These are phyloP conservation scores for Xylariomycetidae sp. DNA, from an alignment of 2,329 filamentous ascomycete species.

Conservation along the genomic window DNA sequence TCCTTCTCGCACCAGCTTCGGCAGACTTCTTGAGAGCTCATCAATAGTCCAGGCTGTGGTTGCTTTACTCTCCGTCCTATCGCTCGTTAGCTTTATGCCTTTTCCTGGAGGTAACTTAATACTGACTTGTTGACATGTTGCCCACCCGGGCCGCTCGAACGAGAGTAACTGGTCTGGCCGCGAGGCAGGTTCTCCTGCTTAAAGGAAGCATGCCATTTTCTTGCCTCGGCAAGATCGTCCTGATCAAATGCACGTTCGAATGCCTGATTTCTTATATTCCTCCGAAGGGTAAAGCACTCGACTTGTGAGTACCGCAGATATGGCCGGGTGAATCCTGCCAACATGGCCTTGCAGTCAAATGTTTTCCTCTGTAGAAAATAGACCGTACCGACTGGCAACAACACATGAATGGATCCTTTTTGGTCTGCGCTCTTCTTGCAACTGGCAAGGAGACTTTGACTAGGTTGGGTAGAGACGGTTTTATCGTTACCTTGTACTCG, in stretches of 20 bases:
- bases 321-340: too few relatives aligned
- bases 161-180: conserved; percentile 47
- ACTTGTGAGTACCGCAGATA: too few relatives aligned
- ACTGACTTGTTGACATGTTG: conserved; percentile 58
- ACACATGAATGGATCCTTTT: too few relatives aligned
- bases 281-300: too few relatives aligned
- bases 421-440: too few relatives aligned
- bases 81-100: conserved; percentile 2
- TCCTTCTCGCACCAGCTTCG: conserved; percentile 39
- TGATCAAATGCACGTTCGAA: conserved; percentile 45
- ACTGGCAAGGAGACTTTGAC: too few relatives aligned
- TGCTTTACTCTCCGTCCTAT: conserved; percentile 54
- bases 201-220: conserved; percentile 45
- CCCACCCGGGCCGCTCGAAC: conserved; percentile 56
- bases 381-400: too few relatives aligned
- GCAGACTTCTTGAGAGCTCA: conserved; percentile 40
- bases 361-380: too few relatives aligned
- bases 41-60: conserved; percentile 45
- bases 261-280: conserved; percentile 34
- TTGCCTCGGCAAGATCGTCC: conserved; percentile 44
- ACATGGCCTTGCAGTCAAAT: too few relatives aligned
- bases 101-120: not conserved
- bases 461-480: too few relatives aligned
- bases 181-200: conserved; percentile 37
- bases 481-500: too few relatives aligned